phyloP scores from a whole-genome alignment of 805 yeast genomes.

The Cyberlindnera galapagoensis region DNA sequence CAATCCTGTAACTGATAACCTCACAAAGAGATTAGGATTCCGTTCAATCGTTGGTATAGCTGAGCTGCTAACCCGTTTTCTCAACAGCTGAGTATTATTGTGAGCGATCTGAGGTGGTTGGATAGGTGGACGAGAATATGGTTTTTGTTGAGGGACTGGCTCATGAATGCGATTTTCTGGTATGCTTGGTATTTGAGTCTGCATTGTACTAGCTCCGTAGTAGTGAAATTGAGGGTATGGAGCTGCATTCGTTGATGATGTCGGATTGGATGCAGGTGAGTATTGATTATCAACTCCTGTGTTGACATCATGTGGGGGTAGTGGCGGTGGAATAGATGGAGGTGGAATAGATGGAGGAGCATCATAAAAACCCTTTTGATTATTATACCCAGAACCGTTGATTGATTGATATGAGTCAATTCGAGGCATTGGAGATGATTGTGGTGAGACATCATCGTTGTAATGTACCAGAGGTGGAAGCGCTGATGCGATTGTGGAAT shows the following conservation, averaged over 20 bases:
- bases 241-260: too few species aligned
- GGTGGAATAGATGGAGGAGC: constrained; percentile 19
- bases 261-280: too few species aligned
- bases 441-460: neutral
- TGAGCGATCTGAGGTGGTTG: constrained; percentile 2
- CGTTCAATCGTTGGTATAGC: constrained; percentile 32
- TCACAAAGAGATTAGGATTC: constrained; percentile 31
- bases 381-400: too few species aligned
- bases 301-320: constrained; percentile 6
- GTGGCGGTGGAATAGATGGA: constrained; percentile 10
- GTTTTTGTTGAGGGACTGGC: constrained; percentile 1
- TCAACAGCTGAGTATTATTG: too few species aligned
- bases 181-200: too few species aligned
- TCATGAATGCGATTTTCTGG: too few species aligned
- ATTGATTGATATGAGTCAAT: neutral
- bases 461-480: neutral
- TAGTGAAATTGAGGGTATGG: too few species aligned
- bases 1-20: constrained; percentile 52
- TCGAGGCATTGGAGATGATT: neutral
- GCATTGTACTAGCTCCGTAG: too few species aligned
- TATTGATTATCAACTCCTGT: too few species aligned
- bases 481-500: neutral
- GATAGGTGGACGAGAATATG: constrained; percentile 1
- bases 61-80: constrained; percentile 12
- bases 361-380: constrained; percentile 22